Conservation (phyloP, 768 basidiomycete genomes). For the Mycena kentingensis region DNA sequence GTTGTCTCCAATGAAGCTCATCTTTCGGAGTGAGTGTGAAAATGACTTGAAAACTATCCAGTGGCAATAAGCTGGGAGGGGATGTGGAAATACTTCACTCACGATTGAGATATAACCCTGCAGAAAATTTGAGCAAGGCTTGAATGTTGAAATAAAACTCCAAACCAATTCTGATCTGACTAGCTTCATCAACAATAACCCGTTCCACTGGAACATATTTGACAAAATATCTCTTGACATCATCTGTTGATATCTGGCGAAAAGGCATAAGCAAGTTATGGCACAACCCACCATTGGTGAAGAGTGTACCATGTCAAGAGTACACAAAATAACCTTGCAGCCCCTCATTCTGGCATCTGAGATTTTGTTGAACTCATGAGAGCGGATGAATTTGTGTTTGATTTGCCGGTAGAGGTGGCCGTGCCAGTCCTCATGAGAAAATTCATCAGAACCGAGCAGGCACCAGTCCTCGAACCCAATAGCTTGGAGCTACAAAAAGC, state of each 20-base stretch:
- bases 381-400: conserved; percentile 51
- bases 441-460: conserved; percentile 70
- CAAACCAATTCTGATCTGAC: conserved; percentile 63
- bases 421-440: conserved; percentile 69
- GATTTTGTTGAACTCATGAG: conserved; percentile 37
- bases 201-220: conserved; percentile 45
- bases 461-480: conserved; percentile 58
- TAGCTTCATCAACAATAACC: conserved; percentile 68
- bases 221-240: conserved; percentile 35
- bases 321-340: conserved; percentile 69
- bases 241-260: conserved; percentile 49
- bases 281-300: background rate
- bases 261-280: background rate
- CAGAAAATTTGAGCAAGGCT: conserved; percentile 23
- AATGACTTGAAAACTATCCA: conserved; percentile 39
- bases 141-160: conserved; percentile 26
- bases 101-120: conserved; percentile 25
- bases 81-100: background rate
- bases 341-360: conserved; percentile 32
- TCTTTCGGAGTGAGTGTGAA: conserved; percentile 46
- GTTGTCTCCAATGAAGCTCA: conserved; percentile 66
- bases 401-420: conserved; percentile 69
- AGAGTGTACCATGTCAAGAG: conserved; percentile 58
- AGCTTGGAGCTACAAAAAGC: conserved; percentile 57
- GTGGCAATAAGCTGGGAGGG: background rate